Percentiles rank a stretch among this genome's conserved stretches.
phyloP scores from a whole-genome alignment of 345 rosid species.

The Leavenworthia alabamica region DNA sequence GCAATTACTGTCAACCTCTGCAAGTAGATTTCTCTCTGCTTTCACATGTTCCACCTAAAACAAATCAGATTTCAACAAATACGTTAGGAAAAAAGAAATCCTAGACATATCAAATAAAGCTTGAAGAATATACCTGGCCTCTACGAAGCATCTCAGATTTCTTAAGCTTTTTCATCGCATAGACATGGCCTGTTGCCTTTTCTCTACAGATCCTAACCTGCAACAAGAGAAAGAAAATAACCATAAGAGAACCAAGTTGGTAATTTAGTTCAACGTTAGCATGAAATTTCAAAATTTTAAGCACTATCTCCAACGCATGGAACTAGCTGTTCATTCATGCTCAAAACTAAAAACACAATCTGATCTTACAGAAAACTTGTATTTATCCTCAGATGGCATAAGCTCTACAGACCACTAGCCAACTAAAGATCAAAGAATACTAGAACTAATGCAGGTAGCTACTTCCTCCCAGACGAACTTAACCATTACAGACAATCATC shows the following conservation, averaged over 20 bases:
- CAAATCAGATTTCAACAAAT: conserved; percentile 19
- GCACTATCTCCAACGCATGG: background rate
- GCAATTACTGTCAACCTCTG: conserved; percentile 97
- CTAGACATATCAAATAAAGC: background rate
- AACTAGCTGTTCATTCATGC: background rate
- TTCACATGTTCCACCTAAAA: conserved; percentile 95
- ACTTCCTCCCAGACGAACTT: background rate
- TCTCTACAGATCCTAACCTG: conserved; percentile 93
- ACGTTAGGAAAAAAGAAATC: background rate
- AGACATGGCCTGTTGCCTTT: conserved; percentile 76
- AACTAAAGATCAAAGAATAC: background rate
- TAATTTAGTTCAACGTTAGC: background rate
- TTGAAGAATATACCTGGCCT: conserved; percentile 60
- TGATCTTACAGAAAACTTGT: background rate
- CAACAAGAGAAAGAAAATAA: background rate
- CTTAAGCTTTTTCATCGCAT: conserved; percentile 94
- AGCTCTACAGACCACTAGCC: background rate
- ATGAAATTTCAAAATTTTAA: background rate
- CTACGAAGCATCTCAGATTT: conserved; percentile 98
- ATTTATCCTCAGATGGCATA: background rate
- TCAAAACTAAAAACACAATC: background rate
- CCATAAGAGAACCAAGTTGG: background rate
- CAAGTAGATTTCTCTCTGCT: conserved; percentile 97
- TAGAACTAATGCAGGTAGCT: background rate
- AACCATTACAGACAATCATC: background rate